Conservation (phyloP, 2,329 filamentous ascomycete species). For the Pezicula radicicola region DNA sequence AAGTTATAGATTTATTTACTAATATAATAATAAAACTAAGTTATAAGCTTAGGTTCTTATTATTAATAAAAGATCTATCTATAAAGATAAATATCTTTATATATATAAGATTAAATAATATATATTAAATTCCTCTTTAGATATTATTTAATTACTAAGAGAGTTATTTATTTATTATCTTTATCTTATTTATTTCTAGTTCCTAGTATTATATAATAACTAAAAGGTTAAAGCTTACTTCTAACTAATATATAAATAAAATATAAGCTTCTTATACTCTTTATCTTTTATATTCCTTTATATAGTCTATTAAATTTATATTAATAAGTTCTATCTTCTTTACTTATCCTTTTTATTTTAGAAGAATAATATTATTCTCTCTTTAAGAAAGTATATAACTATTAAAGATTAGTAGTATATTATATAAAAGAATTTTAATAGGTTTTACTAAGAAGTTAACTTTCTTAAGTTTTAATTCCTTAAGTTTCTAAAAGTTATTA, state of each 20-base stretch:
- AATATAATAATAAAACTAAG: conserved; percentile 15
- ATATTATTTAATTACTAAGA: conserved; percentile 5
- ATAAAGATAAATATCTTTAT: conserved; percentile 13
- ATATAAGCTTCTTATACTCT: not conserved
- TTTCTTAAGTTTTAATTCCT: not conserved
- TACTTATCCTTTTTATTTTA: not conserved
- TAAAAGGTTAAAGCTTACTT: not conserved
- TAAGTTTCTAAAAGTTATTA: not conserved
- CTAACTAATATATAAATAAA: not conserved
- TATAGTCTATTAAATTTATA: not conserved
- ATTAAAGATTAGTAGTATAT: not conserved
- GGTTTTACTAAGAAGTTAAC: not conserved
- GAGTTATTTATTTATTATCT: conserved; percentile 4
- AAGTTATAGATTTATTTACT: conserved; percentile 9
- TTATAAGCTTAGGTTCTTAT: conserved; percentile 14
- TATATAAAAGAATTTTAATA: not conserved
- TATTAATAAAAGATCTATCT: conserved; percentile 14
- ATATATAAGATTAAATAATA: conserved; percentile 1
- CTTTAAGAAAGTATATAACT: not conserved
- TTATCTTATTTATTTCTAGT: not conserved
- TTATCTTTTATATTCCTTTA: not conserved
- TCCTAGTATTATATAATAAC: not conserved
- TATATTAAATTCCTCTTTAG: conserved; percentile 1
- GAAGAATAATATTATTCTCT: not conserved
- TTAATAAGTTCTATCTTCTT: not conserved